phyloP scores from a whole-genome alignment of 768 basidiomycete genomes.

The Cystofilobasidium macerans region DNA sequence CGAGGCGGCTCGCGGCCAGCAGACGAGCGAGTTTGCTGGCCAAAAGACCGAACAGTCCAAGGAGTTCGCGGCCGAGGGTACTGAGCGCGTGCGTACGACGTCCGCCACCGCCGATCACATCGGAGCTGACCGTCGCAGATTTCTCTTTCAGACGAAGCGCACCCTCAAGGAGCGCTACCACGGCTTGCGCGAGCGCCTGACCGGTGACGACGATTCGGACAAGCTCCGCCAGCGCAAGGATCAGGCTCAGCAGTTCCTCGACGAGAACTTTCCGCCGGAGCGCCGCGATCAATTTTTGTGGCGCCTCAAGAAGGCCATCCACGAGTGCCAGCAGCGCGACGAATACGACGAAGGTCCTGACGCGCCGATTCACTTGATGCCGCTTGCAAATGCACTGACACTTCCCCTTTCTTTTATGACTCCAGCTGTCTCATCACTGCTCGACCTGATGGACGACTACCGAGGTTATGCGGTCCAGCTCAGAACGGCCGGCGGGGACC shows the following conservation, averaged over 20 bases:
- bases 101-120: neutral
- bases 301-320: constrained; percentile 81
- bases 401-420: constrained; percentile 44
- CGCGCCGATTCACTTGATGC: neutral
- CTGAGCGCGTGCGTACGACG: neutral
- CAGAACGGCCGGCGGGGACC: constrained; percentile 37
- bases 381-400: neutral
- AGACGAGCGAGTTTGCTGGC: neutral
- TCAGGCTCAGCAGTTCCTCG: constrained; percentile 53
- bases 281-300: constrained; percentile 73
- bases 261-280: constrained; percentile 67
- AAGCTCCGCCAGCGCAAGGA: constrained; percentile 45
- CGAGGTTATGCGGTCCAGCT: constrained; percentile 44
- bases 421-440: constrained; percentile 40
- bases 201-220: constrained; percentile 53
- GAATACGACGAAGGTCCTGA: constrained; percentile 24
- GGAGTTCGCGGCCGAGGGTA: neutral
- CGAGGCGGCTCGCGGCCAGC: neutral
- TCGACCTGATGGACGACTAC: constrained; percentile 41
- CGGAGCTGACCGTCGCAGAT: neutral
- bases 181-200: constrained; percentile 48
- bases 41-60: neutral
- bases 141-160: constrained; percentile 34
- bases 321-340: constrained; percentile 83
- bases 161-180: constrained; percentile 37